phyloP scores from a whole-genome alignment of 371 early-diverging fungal genomes.

The Chytridiales sp. region DNA sequence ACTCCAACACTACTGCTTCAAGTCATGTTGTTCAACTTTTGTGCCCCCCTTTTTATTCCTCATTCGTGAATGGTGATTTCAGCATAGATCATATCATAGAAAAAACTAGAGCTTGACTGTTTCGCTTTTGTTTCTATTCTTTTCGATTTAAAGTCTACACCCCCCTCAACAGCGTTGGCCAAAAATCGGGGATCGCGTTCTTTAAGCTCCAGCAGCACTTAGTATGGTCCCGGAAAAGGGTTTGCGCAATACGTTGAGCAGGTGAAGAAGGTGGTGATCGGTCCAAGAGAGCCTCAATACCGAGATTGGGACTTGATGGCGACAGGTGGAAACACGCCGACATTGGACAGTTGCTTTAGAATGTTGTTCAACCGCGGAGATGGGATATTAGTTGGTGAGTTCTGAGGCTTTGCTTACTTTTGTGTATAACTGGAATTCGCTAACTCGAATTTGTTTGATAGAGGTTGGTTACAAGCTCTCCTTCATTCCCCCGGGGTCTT shows the following conservation, averaged over 20 bases:
- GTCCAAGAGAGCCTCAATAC: neutral
- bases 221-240: neutral
- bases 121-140: no score
- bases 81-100: no score
- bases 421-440: neutral
- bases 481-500: neutral
- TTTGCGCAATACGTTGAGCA: neutral
- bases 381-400: conserved; percentile 9
- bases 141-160: no score
- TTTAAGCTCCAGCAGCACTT: no score
- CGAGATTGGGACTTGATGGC: conserved; percentile 14
- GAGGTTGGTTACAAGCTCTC: neutral
- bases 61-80: no score
- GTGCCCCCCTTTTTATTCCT: no score
- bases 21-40: no score
- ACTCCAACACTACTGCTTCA: no score
- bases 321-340: conserved; percentile 10
- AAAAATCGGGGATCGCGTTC: no score
- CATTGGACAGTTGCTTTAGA: conserved; percentile 5
- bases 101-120: no score
- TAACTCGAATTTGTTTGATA: neutral
- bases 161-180: no score
- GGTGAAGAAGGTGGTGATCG: neutral
- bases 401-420: neutral
- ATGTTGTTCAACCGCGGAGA: conserved; percentile 10